Evolutionary conservation across 768 basidiomycete genomes (phyloP).

Genomic region (Pulveroboletus sp.): DNA sequence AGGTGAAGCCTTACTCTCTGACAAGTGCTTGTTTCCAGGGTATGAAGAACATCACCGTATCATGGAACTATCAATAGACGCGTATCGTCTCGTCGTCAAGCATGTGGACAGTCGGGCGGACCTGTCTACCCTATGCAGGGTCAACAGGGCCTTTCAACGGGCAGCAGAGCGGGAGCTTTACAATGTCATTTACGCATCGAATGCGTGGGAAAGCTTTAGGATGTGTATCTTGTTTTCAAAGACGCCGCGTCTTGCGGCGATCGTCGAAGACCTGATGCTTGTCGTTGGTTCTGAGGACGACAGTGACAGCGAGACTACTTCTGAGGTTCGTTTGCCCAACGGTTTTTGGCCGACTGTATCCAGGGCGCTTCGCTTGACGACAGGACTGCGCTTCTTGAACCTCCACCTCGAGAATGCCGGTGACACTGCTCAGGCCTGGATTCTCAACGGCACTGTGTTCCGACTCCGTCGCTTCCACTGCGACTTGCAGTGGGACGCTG

Average conservation of each 20-base stretch:
- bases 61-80: constrained; percentile 62
- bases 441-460: constrained; percentile 43
- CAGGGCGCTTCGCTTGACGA: constrained; percentile 45
- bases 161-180: constrained; percentile 60
- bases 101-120: constrained; percentile 51
- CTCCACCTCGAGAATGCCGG: constrained; percentile 37
- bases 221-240: constrained; percentile 48
- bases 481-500: constrained; percentile 62
- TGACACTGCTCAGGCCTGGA: constrained; percentile 35
- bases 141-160: constrained; percentile 52
- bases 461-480: constrained; percentile 61
- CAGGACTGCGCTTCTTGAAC: constrained; percentile 49
- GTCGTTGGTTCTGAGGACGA: constrained; percentile 30
- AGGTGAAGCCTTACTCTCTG: background rate
- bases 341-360: constrained; percentile 53
- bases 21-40: constrained; percentile 8
- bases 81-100: constrained; percentile 55
- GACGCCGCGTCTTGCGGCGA: constrained; percentile 45
- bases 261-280: constrained; percentile 57
- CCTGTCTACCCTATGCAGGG: constrained; percentile 55
- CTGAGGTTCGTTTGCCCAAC: constrained; percentile 24
- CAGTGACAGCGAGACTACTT: background rate
- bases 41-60: constrained; percentile 38
- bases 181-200: constrained; percentile 50
- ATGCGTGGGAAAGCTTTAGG: constrained; percentile 36